Evolutionary conservation across 1,139 yeast genomes (phyloP), one percentile per base, ranked within the genome.

Genomic region (Hansenula lynferdii): DNA sequence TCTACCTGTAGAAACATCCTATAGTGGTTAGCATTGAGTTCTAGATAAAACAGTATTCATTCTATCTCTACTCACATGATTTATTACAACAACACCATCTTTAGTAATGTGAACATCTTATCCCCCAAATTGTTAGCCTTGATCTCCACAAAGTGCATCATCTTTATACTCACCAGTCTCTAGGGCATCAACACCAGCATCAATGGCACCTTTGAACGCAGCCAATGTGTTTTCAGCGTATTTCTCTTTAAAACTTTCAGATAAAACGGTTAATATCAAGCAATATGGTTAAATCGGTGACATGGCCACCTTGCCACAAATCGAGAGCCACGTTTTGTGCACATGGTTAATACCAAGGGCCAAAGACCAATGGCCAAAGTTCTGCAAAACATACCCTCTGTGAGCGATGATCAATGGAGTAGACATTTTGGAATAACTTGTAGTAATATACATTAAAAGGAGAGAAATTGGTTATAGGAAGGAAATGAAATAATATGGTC

Each of bases 171-270:
- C 19, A 48, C 56, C 62, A 8, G 95, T 82, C 58, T 90, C 97
- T 29, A 92, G 72, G 10, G 78, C 72, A 17, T 75, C 72, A 21
- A 85, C 89, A 0, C 92, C 92, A 16, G 77, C 70, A 15, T 72
- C 76, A 36, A 71, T 72, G 18, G 96, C 94, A 39, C 80, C 79
- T 16, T 75, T 65, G 60, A 86, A 85, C 3, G 95, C 89, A 3
- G 67, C 53, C 15, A 87, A 49, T 5, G 96, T 84, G 60, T 90
- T 90, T 56, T 90, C 97, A 5, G 95, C 85, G 50, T 64, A 82
- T 40, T 69, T 64, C 25, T 75, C 77, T 42, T 82, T 50, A 33
- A 37, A 48, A 1, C 51, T 45, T n/a, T n/a, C n/a, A n/a, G n/a
- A n/a, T n/a, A n/a, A n/a, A n/a, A n/a, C n/a, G n/a, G n/a, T n/a